These are phyloP conservation scores for Recurvomyces mirabilis DNA, from an alignment of 495 filamentous ascomycete genomes.

Conservation along the genomic window DNA sequence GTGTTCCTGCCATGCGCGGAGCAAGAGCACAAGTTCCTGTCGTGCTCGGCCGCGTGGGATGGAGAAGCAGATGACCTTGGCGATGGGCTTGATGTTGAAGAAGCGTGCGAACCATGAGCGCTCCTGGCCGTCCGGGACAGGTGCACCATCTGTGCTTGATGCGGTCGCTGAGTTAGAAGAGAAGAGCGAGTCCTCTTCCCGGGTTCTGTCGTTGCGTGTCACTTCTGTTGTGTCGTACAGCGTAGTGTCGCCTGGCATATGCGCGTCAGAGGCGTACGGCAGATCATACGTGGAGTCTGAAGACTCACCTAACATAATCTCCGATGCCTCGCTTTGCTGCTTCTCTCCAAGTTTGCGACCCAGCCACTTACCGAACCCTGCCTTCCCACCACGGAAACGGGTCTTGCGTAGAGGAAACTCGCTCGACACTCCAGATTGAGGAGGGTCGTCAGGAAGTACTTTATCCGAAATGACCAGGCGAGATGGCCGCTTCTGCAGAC, in stretches of 20 bases:
- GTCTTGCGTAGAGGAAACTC: conserved; percentile 30
- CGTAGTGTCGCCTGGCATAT: conserved; percentile 8
- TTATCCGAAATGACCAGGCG: conserved; percentile 2
- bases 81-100: conserved; percentile 78
- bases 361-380: conserved; percentile 21
- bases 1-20: conserved; percentile 67
- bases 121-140: conserved; percentile 43
- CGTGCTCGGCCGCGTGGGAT: conserved; percentile 56
- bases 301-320: conserved; percentile 8
- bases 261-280: too few relatives aligned
- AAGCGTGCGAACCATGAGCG: conserved; percentile 80
- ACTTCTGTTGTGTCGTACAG: not conserved
- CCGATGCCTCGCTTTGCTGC: conserved; percentile 4
- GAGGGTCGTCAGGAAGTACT: conserved; percentile 11
- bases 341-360: conserved; percentile 19
- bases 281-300: not conserved
- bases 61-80: conserved; percentile 59
- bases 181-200: conserved; percentile 21
- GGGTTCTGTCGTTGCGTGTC: not conserved
- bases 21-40: conserved; percentile 58
- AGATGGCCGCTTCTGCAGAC: conserved; percentile 4
- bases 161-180: conserved; percentile 14
- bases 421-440: conserved; percentile 18
- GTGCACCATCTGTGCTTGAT: conserved; percentile 19
- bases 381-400: conserved; percentile 19